Percentiles rank a stretch among this genome's conserved stretches.
phyloP scores from a whole-genome alignment of 495 filamentous ascomycete genomes.

The Penicillium coprophilum region DNA sequence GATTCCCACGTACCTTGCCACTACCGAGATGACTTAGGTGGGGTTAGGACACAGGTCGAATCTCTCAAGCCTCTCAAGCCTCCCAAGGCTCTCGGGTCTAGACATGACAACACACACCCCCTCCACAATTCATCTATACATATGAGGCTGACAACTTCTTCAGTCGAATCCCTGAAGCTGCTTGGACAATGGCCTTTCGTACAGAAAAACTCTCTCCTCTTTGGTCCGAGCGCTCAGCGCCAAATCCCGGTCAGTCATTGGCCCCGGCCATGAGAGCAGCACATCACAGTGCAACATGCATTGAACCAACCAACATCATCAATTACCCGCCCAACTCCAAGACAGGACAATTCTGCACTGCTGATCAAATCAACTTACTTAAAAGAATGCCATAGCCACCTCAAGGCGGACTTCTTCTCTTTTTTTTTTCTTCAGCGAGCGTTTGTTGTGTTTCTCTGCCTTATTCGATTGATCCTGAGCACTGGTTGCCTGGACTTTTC shows the following conservation, averaged over 20 bases:
- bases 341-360: constrained; percentile 9
- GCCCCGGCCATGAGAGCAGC: constrained; percentile 4
- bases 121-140: background rate
- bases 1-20: background rate
- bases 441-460: constrained; percentile 64
- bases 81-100: background rate
- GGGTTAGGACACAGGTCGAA: too few species aligned
- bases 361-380: constrained; percentile 22
- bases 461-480: constrained; percentile 50
- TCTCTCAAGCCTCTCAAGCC: background rate
- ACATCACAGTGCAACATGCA: constrained; percentile 19
- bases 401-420: constrained; percentile 35
- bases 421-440: constrained; percentile 70
- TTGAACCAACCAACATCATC: constrained; percentile 16
- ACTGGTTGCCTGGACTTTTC: constrained; percentile 50
- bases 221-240: constrained; percentile 15
- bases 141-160: constrained; percentile 6
- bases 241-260: constrained; percentile 15
- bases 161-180: background rate
- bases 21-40: background rate
- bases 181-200: background rate
- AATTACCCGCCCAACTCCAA: constrained; percentile 29
- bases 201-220: constrained; percentile 9
- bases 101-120: background rate
- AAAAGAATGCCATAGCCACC: constrained; percentile 42